Percentiles rank a stretch among this genome's conserved stretches.
Conservation (phyloP, 177 flowering plant species). For the Tripterygium wilfordii region DNA sequence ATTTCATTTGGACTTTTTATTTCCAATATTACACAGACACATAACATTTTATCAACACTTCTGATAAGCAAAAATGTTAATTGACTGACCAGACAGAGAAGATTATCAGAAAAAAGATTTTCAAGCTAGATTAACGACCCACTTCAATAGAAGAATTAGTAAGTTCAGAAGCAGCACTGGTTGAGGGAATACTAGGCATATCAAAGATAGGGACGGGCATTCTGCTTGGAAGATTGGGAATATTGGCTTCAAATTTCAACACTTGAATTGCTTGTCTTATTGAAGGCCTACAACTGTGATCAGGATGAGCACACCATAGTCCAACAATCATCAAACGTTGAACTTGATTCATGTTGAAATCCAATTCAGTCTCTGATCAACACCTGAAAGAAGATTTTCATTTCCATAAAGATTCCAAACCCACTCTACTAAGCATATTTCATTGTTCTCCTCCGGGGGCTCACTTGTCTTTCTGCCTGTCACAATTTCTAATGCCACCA, state of each 20-base stretch:
- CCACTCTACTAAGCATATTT: constrained; percentile 27
- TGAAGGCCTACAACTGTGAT: constrained; percentile 15
- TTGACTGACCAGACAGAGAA: neutral
- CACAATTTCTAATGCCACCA: constrained; percentile 18
- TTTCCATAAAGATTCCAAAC: constrained; percentile 28
- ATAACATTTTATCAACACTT: no score
- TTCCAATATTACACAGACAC: no score
- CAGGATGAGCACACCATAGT: constrained; percentile 24
- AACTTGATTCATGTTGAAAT: constrained; percentile 9
- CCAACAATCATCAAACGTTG: constrained; percentile 22
- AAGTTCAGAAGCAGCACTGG: constrained; percentile 6
- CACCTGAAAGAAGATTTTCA: constrained; percentile 11
- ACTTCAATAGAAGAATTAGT: constrained; percentile 2
- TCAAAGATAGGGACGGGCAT: constrained; percentile 15
- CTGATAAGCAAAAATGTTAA: no score
- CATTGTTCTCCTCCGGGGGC: neutral
- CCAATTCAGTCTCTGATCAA: constrained; percentile 14
- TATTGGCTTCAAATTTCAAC: constrained; percentile 15
- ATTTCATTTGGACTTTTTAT: no score
- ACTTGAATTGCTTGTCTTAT: constrained; percentile 19
- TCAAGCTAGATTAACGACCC: constrained; percentile 6
- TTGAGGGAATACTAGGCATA: neutral
- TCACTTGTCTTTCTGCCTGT: constrained; percentile 18
- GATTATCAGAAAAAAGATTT: neutral
- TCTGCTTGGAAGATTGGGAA: constrained; percentile 17